These are phyloP conservation scores for Prillingera fragicola DNA, from an alignment of 1,284 basidiomycete species.

Conservation along the genomic window DNA sequence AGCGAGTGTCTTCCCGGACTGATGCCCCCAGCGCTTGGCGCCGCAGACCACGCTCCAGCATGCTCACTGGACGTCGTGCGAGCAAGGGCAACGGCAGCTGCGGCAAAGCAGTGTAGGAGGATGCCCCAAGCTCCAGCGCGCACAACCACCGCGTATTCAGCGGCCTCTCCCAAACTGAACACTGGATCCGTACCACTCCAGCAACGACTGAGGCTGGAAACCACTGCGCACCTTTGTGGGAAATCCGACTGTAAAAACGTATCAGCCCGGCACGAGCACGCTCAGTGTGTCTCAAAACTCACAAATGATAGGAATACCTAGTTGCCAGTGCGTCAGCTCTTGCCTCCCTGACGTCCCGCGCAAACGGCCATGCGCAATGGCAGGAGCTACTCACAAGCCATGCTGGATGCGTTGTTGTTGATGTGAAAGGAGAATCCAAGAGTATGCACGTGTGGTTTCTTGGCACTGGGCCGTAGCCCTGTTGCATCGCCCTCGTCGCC, in stretches of 20 bases:
- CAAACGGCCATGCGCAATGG: background rate
- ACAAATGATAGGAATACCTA: constrained; percentile 41
- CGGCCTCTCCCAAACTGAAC: too few species aligned
- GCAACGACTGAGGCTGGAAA: too few species aligned
- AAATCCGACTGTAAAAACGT: constrained; percentile 35
- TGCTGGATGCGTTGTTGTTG: background rate
- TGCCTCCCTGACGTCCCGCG: background rate
- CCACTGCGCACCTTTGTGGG: constrained; percentile 34
- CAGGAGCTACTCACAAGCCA: background rate
- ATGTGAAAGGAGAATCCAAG: background rate
- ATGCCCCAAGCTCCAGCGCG: too few species aligned
- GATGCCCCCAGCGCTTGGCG: too few species aligned
- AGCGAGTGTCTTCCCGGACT: too few species aligned
- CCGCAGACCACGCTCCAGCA: too few species aligned
- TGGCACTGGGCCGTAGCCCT: background rate
- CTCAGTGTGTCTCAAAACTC: constrained; percentile 6
- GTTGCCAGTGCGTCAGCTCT: background rate
- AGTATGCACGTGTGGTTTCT: background rate
- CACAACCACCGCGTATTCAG: too few species aligned
- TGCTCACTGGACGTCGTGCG: too few species aligned
- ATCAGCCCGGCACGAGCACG: background rate
- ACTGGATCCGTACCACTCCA: too few species aligned
- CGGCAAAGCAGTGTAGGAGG: too few species aligned
- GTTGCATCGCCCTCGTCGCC: background rate
- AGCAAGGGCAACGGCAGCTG: too few species aligned